Base-by-base conservation (phyloP, 305 asterid genomes). In the Fraxinus sp. region DNA sequence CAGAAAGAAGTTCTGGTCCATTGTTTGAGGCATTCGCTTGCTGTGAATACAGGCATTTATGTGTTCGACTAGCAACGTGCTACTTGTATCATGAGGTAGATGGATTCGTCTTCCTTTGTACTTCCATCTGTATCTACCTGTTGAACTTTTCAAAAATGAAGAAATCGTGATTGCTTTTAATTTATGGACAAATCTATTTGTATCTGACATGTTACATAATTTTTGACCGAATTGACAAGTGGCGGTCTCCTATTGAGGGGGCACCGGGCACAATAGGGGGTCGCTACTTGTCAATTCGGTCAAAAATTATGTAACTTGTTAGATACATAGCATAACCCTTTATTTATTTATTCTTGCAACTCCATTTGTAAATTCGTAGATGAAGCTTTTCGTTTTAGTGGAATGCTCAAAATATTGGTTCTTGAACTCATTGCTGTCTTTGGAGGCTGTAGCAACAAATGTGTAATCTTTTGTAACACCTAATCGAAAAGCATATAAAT, bases 1-100 rank as follows among this genome's bases (percentile, higher is more conserved):
- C 88, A 82, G 90, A 49, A 93, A 96, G 87, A 96, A 86, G 81
- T 94, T 94, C 85, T 94, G 99, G 98, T 88, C 98, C 5, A 88
- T 94, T 79, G 85, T 88, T 24, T 93, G 84, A 92, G 36, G 74
- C 82, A 36, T 11, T 41, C 33, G 32, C 30, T 59, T 32, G 77
- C 52, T 59, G 26, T 36, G 22, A 13, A 35, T 55, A 8, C 72
- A 9, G 59, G 77, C 20, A 39, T 32, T 52, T 78, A n/a, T 18
- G 46, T 59, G 36, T 44, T 24, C 64, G 35, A 59, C 13, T 52
- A 62, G n/a, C 76, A 16, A 32, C 8, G 0, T 7, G 26, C 78
- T 80, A 20, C 68, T 20, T 49, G 78, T 75, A 71, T 28, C 74
- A 49, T 13, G 46, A 81, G 35, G 22, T 1, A 10, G 24, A 57